phyloP scores from a whole-genome alignment of 345 rosid species.

The Hibiscus trionum region DNA sequence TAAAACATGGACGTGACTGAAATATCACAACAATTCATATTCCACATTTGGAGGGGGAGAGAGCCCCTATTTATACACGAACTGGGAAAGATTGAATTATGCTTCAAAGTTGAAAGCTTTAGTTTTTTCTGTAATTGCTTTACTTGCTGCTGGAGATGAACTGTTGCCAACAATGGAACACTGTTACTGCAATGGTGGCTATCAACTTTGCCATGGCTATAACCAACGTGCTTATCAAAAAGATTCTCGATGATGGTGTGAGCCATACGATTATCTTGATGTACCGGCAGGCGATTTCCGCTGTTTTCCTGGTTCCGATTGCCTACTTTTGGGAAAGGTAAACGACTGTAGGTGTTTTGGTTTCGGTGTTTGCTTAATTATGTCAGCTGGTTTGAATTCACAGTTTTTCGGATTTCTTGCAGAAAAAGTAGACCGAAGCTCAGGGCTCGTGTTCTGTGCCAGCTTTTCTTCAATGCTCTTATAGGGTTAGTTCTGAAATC shows the following conservation, averaged over 20 bases:
- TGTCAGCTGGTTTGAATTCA: too few species aligned
- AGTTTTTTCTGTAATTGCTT: background rate
- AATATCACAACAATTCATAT: background rate
- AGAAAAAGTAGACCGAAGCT: conserved; percentile 54
- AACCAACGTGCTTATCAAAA: conserved; percentile 57
- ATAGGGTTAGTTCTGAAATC: conserved; percentile 41
- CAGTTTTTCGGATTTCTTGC: conserved; percentile 14
- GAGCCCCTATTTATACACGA: conserved; percentile 3
- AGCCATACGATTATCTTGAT: conserved; percentile 57
- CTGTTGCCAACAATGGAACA: conserved; percentile 36
- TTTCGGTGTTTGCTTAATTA: too few species aligned
- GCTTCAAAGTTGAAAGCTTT: background rate
- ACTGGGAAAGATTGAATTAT: background rate
- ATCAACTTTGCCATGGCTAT: conserved; percentile 49
- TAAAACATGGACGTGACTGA: too few species aligned
- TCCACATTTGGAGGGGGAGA: background rate
- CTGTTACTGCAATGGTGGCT: conserved; percentile 43
- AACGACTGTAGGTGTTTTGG: background rate
- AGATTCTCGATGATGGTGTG: conserved; percentile 49
- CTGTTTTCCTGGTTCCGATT: conserved; percentile 58
- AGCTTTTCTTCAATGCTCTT: conserved; percentile 22
- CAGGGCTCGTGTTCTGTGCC: conserved; percentile 30
- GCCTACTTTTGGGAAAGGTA: conserved; percentile 68
- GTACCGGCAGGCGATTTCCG: conserved; percentile 50
- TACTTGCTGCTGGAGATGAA: conserved; percentile 13